These are phyloP conservation scores for Macaranga tanarius DNA, from an alignment of 441 rosid genomes.

Conservation along the genomic window DNA sequence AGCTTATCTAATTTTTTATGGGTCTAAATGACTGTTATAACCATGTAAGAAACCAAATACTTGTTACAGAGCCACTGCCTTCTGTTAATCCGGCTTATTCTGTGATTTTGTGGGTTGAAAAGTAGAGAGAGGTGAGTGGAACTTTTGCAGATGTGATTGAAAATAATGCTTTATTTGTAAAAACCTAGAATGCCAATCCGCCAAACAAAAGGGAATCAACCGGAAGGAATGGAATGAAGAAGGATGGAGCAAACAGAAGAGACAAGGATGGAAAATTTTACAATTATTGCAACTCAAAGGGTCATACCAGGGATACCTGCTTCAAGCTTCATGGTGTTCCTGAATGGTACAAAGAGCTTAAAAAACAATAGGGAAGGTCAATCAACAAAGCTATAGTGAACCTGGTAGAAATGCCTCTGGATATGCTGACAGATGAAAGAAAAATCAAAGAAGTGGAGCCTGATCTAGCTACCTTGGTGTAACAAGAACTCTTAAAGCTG, in stretches of 20 bases:
- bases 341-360: not conserved
- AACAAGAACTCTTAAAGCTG: not conserved
- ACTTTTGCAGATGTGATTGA: too few relatives aligned
- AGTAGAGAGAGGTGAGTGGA: too few relatives aligned
- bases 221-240: not conserved
- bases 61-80: too few relatives aligned
- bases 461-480: not conserved
- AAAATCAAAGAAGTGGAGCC: not conserved
- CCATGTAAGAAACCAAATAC: too few relatives aligned
- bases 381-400: not conserved
- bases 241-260: not conserved
- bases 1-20: too few relatives aligned
- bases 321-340: not conserved
- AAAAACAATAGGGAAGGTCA: not conserved
- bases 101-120: too few relatives aligned
- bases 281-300: not conserved
- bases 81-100: too few relatives aligned
- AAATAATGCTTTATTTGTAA: too few relatives aligned
- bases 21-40: too few relatives aligned
- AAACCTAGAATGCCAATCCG: too few relatives aligned
- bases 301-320: not conserved
- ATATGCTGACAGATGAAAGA: not conserved
- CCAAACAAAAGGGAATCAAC: not conserved
- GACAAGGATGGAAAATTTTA: not conserved
- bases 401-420: not conserved